phyloP scores from a whole-genome alignment of 768 basidiomycete species.

The Calocybe indica region DNA sequence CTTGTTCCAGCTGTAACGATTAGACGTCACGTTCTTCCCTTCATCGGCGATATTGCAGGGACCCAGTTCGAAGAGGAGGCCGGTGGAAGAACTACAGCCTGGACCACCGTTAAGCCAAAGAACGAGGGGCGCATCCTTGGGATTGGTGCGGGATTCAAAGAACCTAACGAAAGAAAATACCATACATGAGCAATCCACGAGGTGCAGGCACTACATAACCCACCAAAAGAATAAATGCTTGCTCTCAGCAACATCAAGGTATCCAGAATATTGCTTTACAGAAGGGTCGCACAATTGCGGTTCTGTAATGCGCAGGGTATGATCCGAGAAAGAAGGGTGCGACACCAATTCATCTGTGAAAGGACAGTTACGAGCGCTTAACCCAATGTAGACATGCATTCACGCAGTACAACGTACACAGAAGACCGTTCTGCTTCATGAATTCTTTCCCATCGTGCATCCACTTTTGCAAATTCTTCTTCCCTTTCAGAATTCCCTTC shows the following conservation, averaged over 20 bases:
- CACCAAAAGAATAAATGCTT: conserved; percentile 89
- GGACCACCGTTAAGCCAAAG: conserved; percentile 89
- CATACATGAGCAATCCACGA: neutral
- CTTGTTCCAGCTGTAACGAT: conserved; percentile 83
- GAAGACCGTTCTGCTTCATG: conserved; percentile 62
- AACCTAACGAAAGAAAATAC: conserved; percentile 47
- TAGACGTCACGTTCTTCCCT: conserved; percentile 64
- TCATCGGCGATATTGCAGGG: conserved; percentile 72
- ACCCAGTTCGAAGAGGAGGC: conserved; percentile 88
- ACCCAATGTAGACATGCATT: neutral
- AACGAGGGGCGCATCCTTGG: conserved; percentile 74
- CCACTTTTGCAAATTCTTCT: conserved; percentile 56
- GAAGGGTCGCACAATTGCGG: conserved; percentile 72
- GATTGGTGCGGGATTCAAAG: conserved; percentile 78
- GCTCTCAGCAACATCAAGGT: conserved; percentile 73
- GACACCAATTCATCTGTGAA: conserved; percentile 57
- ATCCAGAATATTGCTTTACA: conserved; percentile 81
- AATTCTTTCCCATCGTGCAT: conserved; percentile 56
- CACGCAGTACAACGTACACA: conserved; percentile 35
- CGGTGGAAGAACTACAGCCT: conserved; percentile 70
- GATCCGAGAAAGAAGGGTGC: conserved; percentile 40
- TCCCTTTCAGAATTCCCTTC: conserved; percentile 36
- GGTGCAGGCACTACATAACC: conserved; percentile 11
- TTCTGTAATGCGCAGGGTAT: conserved; percentile 58
- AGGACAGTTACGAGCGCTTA: neutral